phyloP scores from a whole-genome alignment of 2,329 filamentous ascomycete genomes.

The Zymoseptoria ardabiliae region DNA sequence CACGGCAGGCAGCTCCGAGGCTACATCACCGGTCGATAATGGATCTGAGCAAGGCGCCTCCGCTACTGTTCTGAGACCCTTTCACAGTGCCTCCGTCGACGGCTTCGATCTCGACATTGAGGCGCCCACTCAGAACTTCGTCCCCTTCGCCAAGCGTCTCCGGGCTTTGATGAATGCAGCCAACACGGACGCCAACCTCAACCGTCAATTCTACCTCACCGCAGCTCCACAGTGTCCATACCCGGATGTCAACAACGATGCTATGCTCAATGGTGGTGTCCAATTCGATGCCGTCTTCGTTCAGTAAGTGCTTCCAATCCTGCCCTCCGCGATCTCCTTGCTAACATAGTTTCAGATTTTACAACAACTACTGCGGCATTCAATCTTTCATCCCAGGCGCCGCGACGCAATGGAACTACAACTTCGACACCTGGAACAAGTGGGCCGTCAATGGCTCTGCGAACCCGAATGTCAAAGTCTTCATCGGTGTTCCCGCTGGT shows the following conservation, averaged over 20 bases:
- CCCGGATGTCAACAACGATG: slow-evolving; percentile 29
- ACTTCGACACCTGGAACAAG: slow-evolving; percentile 39
- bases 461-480: slow-evolving; percentile 28
- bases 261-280: slow-evolving; percentile 53
- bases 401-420: slow-evolving; percentile 47
- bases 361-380: slow-evolving; percentile 42
- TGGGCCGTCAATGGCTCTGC: slow-evolving; percentile 21
- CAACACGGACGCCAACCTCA: slow-evolving; percentile 11
- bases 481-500: slow-evolving; percentile 30
- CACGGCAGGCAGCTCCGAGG: background rate
- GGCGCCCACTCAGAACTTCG: slow-evolving; percentile 52
- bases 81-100: slow-evolving; percentile 58
- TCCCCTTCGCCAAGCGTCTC: slow-evolving; percentile 38
- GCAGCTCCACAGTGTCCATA: slow-evolving; percentile 36
- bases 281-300: slow-evolving; percentile 35
- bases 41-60: background rate
- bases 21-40: background rate
- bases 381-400: slow-evolving; percentile 27
- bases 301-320: slow-evolving; percentile 11
- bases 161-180: slow-evolving; percentile 25
- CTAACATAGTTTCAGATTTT: slow-evolving; percentile 33
- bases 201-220: slow-evolving; percentile 37
- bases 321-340: background rate
- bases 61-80: slow-evolving; percentile 51
- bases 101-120: slow-evolving; percentile 76